These are phyloP conservation scores for Pythium diclinum DNA, from an alignment of 352 stramenopile species.

Conservation along the genomic window DNA sequence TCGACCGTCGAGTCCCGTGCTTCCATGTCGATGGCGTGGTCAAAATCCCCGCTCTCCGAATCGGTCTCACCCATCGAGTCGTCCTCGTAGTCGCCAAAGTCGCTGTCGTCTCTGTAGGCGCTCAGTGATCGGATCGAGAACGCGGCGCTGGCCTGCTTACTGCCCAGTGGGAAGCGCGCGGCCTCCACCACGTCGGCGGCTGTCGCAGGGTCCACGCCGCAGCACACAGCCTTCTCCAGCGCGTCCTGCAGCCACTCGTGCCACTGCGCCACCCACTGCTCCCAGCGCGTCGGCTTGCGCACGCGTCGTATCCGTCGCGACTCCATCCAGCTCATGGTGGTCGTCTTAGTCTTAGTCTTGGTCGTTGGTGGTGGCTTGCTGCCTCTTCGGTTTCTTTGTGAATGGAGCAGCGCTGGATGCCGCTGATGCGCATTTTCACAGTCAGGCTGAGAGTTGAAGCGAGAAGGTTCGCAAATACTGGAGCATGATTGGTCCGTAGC, in stretches of 20 bases:
- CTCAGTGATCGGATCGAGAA: slow-evolving; percentile 25
- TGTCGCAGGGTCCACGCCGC: slow-evolving; percentile 16
- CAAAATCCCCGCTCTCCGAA: slow-evolving; percentile 23
- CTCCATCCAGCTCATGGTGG: slow-evolving; percentile 15
- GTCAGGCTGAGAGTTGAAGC: neutral
- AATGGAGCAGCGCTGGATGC: slow-evolving; percentile 4
- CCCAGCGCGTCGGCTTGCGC: slow-evolving; percentile 20
- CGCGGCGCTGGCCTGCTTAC: slow-evolving; percentile 17
- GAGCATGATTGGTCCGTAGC: slow-evolving; percentile 14
- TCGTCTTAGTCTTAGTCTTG: neutral
- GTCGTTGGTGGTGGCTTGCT: neutral
- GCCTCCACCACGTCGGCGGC: slow-evolving; percentile 3
- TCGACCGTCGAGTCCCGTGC: slow-evolving; percentile 5
- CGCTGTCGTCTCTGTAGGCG: slow-evolving; percentile 14
- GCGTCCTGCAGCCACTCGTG: slow-evolving; percentile 25
- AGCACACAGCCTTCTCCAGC: slow-evolving; percentile 25
- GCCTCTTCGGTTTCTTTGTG: slow-evolving; percentile 3
- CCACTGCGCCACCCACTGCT: slow-evolving; percentile 15
- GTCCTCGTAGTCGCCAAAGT: slow-evolving; percentile 16
- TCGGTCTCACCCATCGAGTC: slow-evolving; percentile 23
- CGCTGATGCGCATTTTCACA: neutral
- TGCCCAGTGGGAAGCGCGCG: slow-evolving; percentile 10
- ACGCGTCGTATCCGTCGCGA: slow-evolving; percentile 23
- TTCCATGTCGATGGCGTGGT: slow-evolving; percentile 13
- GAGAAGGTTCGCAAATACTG: slow-evolving; percentile 22